These are phyloP conservation scores for Prunella vulgaris DNA, from an alignment of 257 asterid species.

Conservation along the genomic window DNA sequence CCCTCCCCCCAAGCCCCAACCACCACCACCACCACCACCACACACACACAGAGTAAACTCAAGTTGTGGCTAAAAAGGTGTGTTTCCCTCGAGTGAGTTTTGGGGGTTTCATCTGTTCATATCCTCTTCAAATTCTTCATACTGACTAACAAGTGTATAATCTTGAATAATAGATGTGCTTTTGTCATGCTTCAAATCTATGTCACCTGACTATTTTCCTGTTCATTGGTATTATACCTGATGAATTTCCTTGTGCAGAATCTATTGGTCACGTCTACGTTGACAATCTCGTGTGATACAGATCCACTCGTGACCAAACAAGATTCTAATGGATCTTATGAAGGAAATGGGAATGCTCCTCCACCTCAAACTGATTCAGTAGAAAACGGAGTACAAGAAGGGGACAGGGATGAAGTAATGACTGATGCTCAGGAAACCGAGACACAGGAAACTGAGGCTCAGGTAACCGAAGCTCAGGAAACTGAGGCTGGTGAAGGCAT, in stretches of 20 bases:
- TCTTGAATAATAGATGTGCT: too few species aligned
- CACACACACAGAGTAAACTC: background rate
- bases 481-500: constrained; percentile 49
- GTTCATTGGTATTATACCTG: background rate
- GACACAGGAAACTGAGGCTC: constrained; percentile 56
- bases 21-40: too few species aligned
- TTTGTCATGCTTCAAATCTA: too few species aligned
- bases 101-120: background rate
- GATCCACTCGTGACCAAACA: constrained; percentile 28
- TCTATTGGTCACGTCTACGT: constrained; percentile 68
- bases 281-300: constrained; percentile 45
- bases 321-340: constrained; percentile 38
- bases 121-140: background rate
- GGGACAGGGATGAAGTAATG: constrained; percentile 77
- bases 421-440: constrained; percentile 66
- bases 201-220: background rate
- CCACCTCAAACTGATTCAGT: constrained; percentile 19
- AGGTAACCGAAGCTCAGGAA: constrained; percentile 49
- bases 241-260: constrained; percentile 44
- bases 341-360: constrained; percentile 26
- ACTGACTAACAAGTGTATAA: background rate
- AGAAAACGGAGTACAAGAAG: constrained; percentile 56
- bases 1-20: background rate
- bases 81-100: background rate
- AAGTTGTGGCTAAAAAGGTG: background rate